phyloP scores from a whole-genome alignment of 164 flowering plant species.

The Taxillus chinensis region DNA sequence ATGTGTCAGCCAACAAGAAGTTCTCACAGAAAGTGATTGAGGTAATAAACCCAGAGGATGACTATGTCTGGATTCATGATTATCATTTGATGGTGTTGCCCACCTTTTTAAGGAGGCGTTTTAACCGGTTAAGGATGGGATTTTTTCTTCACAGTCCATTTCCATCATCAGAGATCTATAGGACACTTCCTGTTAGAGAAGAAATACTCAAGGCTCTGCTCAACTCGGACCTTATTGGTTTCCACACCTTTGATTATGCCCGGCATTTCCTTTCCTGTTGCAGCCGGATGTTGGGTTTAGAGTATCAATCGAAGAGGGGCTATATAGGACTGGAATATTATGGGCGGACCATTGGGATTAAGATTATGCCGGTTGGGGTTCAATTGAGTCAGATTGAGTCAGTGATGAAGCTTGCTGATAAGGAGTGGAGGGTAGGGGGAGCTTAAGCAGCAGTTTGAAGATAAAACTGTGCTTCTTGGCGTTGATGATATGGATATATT shows the following conservation, averaged over 20 bases:
- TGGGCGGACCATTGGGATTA: slow-evolving; percentile 67
- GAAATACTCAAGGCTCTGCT: slow-evolving; percentile 65
- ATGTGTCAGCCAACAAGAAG: slow-evolving; percentile 64
- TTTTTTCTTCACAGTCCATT: slow-evolving; percentile 73
- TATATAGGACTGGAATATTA: slow-evolving; percentile 68
- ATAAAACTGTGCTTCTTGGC: slow-evolving; percentile 63
- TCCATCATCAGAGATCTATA: slow-evolving; percentile 74
- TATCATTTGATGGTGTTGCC: slow-evolving; percentile 79
- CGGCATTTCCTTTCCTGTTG: slow-evolving; percentile 82
- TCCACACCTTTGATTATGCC: slow-evolving; percentile 85
- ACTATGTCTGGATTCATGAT: slow-evolving; percentile 78
- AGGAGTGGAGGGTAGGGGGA: slow-evolving; percentile 53
- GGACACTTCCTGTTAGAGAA: slow-evolving; percentile 71
- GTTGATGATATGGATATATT: slow-evolving; percentile 83
- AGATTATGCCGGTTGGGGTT: slow-evolving; percentile 75
- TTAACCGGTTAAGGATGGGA: slow-evolving; percentile 56
- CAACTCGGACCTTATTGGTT: slow-evolving; percentile 63
- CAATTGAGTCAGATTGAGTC: slow-evolving; percentile 73
- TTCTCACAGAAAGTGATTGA: slow-evolving; percentile 68
- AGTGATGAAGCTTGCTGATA: slow-evolving; percentile 43
- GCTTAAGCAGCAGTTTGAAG: slow-evolving; percentile 61
- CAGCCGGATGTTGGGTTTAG: slow-evolving; percentile 72
- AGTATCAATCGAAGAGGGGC: slow-evolving; percentile 74
- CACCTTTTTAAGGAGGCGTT: slow-evolving; percentile 58
- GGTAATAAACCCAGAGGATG: slow-evolving; percentile 74